Base-by-base conservation (phyloP, 2,329 filamentous ascomycete genomes). In the Botryotinia calthae region DNA sequence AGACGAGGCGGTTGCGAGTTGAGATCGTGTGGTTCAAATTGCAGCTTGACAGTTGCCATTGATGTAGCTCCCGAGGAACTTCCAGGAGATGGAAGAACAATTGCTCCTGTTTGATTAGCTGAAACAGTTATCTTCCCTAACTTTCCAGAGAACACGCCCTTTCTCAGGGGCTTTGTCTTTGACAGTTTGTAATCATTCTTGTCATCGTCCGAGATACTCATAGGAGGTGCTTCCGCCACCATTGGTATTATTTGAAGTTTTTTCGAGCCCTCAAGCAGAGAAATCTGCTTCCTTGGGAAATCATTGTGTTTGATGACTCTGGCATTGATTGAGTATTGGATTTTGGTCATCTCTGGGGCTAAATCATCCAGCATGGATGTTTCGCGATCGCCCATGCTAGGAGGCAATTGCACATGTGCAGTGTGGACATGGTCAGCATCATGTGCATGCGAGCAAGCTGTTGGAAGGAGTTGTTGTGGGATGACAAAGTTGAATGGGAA, bases 401-500 rank as follows among this genome's bases (percentile, higher is more conserved):
- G 78, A 34, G 79, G 80, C 4, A 80, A 75, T 59, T 79, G 77
- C 6, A 80, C 61, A 74, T 81, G 80, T 28, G 77, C 78, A 7
- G 79, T 62, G 25, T 78, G 77, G n/a, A 81, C 77, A 69, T 80
- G 78, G 2, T 78, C 77, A 1, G 73, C 37, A n/a, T 63, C 64
- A 34, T 72, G 68, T 1, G 67, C 63, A 65, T 81, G 80, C 4
- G 72, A 67, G 70, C 80, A 81, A 22, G 77, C 76, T 59, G 74
- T 74, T 2, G 79, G 80, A 42, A 81, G 77, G 14, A 81, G 76
- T 31, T 76, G 79, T 22, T 78, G 74, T 1, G 80, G 80, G 59
- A 81, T 74, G 18, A 79, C 80, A 71, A 81, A 81, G 73, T 81
- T 78, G 75, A 79, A 80, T 3, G 78, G 76, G 37, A 80, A 80